Evolutionary conservation across 257 asterid genomes (phyloP).

Genomic region (Ligustrum vulgare): DNA sequence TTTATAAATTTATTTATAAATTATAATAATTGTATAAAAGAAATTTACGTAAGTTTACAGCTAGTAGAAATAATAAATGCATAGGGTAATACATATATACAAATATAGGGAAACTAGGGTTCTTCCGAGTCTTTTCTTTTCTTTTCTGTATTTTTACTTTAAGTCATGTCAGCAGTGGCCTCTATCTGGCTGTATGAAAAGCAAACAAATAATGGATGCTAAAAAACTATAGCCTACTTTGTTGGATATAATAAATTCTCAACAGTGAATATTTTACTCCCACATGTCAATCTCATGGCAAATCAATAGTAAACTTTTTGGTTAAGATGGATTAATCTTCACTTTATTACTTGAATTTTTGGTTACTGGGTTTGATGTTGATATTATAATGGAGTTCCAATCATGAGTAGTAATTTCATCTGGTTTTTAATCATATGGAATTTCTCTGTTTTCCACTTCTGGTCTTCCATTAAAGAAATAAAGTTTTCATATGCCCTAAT

Average conservation of each 20-base stretch:
- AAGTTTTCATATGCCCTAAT: slow-evolving; percentile 21
- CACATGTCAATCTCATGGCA: background rate
- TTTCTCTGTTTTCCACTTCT: background rate
- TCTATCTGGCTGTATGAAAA: background rate
- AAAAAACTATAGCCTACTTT: background rate
- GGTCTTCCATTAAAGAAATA: background rate
- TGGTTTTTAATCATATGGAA: background rate
- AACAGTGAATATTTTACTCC: background rate
- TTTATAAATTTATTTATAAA: too few species aligned
- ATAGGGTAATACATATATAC: background rate
- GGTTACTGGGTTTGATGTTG: background rate
- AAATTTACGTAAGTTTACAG: too few species aligned
- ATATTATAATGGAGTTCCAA: background rate
- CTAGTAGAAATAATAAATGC: background rate
- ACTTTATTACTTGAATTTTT: too few species aligned
- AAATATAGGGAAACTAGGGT: background rate
- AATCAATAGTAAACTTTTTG: background rate
- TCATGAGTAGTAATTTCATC: slow-evolving; percentile 6
- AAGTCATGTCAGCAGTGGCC: slow-evolving; percentile 32
- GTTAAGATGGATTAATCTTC: background rate
- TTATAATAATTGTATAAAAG: too few species aligned
- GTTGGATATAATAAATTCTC: background rate
- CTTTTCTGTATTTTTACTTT: slow-evolving; percentile 12
- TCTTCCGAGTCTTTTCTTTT: slow-evolving; percentile 12
- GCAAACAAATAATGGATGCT: background rate